phyloP scores from a whole-genome alignment of 2,329 filamentous ascomycete species.

The Penicillium digitatum region DNA sequence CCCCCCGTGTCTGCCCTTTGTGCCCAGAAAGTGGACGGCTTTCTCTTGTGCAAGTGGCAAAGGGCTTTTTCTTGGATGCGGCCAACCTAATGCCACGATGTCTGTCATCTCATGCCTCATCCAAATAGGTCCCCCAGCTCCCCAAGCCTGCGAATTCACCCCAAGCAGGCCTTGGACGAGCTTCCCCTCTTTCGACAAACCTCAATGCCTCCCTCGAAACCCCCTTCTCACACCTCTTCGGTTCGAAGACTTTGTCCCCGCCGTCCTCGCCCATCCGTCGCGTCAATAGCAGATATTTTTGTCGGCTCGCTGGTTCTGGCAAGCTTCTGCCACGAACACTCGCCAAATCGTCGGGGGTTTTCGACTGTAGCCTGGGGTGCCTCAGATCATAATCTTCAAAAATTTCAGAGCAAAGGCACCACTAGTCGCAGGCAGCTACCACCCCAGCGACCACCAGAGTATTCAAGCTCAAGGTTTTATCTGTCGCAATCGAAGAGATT shows the following conservation, averaged over 20 bases:
- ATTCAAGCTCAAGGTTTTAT: slow-evolving; percentile 19
- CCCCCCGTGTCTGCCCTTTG: slow-evolving; percentile 6
- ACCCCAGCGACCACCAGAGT: slow-evolving; percentile 18
- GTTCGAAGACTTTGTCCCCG: slow-evolving; percentile 29
- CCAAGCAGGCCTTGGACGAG: slow-evolving; percentile 41
- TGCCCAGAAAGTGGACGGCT: slow-evolving; percentile 15
- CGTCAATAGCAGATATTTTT: slow-evolving; percentile 51
- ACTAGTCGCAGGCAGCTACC: slow-evolving; percentile 15
- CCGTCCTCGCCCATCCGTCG: slow-evolving; percentile 29
- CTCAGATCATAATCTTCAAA: slow-evolving; percentile 18
- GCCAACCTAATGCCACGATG: slow-evolving; percentile 53
- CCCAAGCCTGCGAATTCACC: slow-evolving; percentile 47
- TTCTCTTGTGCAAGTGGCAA: slow-evolving; percentile 17
- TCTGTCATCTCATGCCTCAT: slow-evolving; percentile 61
- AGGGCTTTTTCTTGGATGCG: slow-evolving; percentile 27
- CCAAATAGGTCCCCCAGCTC: slow-evolving; percentile 54
- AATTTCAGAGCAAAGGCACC: slow-evolving; percentile 18
- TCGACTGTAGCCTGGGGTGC: slow-evolving; percentile 22
- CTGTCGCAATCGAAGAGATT: slow-evolving; percentile 25
- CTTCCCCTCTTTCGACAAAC: slow-evolving; percentile 17
- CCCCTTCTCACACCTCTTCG: slow-evolving; percentile 23
- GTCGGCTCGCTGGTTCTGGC: slow-evolving; percentile 53
- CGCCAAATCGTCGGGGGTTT: slow-evolving; percentile 32
- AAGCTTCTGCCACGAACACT: slow-evolving; percentile 50
- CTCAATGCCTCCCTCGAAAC: slow-evolving; percentile 32